These are phyloP conservation scores for Mallotus nudiflorus DNA, from an alignment of 345 rosid genomes.

Conservation along the genomic window DNA sequence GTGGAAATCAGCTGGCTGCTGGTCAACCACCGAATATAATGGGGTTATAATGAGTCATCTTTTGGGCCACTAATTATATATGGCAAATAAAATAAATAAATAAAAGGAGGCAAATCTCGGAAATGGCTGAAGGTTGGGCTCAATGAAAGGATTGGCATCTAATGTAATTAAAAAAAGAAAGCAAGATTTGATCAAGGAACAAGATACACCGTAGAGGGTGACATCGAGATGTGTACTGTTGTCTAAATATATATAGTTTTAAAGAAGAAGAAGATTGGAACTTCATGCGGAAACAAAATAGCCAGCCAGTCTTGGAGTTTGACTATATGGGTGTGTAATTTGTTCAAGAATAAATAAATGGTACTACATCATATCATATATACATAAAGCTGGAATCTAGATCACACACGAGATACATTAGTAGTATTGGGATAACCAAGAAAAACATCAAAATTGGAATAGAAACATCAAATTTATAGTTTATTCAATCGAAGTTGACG, in stretches of 20 bases:
- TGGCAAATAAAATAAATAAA: background rate
- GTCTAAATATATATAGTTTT: constrained; percentile 14
- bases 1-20: background rate
- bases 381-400: constrained; percentile 22
- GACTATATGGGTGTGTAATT: constrained; percentile 31
- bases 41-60: background rate
- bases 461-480: constrained; percentile 59
- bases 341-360: background rate
- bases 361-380: constrained; percentile 6
- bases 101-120: constrained; percentile 29
- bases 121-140: constrained; percentile 39
- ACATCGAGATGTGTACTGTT: constrained; percentile 49
- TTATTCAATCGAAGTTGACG: constrained; percentile 31
- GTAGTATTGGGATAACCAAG: constrained; percentile 27
- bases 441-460: constrained; percentile 58
- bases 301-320: constrained; percentile 41
- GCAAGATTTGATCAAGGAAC: constrained; percentile 39
- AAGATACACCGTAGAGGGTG: constrained; percentile 22
- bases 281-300: constrained; percentile 40
- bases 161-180: constrained; percentile 18
- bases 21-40: background rate
- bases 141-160: constrained; percentile 33
- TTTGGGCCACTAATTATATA: background rate
- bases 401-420: constrained; percentile 6
- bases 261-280: too few relatives aligned